Evolutionary conservation across 495 filamentous ascomycete species (phyloP).

Genomic region (Amorphotheca resinae): DNA sequence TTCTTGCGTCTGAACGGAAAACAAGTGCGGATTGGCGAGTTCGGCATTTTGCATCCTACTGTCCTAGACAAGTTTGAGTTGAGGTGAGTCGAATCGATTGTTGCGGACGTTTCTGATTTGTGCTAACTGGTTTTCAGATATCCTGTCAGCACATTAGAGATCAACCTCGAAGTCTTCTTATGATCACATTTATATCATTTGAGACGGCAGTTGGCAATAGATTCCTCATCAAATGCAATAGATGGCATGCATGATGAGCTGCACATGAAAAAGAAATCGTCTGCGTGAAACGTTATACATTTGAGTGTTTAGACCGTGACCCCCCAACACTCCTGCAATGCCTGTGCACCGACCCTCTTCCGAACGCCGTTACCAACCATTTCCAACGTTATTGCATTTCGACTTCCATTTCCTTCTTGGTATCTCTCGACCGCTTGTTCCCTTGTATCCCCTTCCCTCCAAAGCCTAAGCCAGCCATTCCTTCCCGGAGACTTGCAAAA

Average conservation of each 20-base stretch:
- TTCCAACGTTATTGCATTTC: conserved; percentile 18
- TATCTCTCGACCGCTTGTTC: conserved; percentile 8
- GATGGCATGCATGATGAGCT: conserved; percentile 16
- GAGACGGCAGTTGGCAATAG: background rate
- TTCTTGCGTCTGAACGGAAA: conserved; percentile 59
- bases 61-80: conserved; percentile 92
- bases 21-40: conserved; percentile 62
- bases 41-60: conserved; percentile 86
- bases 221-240: conserved; percentile 12
- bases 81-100: conserved; percentile 35
- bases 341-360: background rate
- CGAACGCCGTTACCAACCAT: conserved; percentile 3
- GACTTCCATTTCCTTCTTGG: conserved; percentile 15
- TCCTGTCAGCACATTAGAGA: conserved; percentile 87
- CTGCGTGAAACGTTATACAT: conserved; percentile 3
- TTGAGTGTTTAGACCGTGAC: conserved; percentile 2
- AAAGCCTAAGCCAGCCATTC: conserved; percentile 34
- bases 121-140: conserved; percentile 39
- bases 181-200: conserved; percentile 25
- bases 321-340: conserved; percentile 14
- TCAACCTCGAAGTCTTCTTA: conserved; percentile 92
- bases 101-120: background rate
- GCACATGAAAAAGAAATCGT: too few species aligned
- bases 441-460: conserved; percentile 12
- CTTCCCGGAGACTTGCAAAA: conserved; percentile 30